Conservation (phyloP, 1,139 yeast genomes). For the Debaryomycetaceae sp. region DNA sequence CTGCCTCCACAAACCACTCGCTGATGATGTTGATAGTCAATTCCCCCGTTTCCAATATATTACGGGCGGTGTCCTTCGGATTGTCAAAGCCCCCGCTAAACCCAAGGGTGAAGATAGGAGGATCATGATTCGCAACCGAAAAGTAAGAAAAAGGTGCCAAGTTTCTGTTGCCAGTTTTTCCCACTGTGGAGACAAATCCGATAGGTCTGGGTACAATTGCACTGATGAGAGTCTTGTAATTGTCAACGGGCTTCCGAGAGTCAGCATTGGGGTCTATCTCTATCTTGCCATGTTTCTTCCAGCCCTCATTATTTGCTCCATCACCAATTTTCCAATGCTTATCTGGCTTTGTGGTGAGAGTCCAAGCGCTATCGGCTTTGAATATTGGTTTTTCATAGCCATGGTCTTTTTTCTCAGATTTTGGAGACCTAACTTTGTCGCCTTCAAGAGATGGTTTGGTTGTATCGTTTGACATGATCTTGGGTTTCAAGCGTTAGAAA, state of each 20-base stretch:
- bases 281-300: constrained; percentile 38
- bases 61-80: constrained; percentile 48
- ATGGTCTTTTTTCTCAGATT: background rate
- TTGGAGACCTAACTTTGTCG: background rate
- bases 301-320: constrained; percentile 41
- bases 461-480: too few relatives aligned
- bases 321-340: constrained; percentile 40
- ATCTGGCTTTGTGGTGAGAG: constrained; percentile 17
- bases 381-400: constrained; percentile 8
- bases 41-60: constrained; percentile 50
- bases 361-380: constrained; percentile 13
- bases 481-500: background rate
- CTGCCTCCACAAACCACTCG: constrained; percentile 66
- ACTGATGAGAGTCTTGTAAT: constrained; percentile 49
- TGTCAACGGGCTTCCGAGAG: constrained; percentile 38
- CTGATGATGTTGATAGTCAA: constrained; percentile 56
- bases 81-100: constrained; percentile 35
- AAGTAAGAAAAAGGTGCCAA: constrained; percentile 62
- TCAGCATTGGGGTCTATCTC: constrained; percentile 48
- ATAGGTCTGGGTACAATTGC: constrained; percentile 59
- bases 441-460: too few relatives aligned
- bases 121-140: constrained; percentile 47
- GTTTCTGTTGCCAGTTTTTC: constrained; percentile 42
- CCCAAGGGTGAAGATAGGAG: constrained; percentile 56
- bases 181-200: constrained; percentile 51